Evolutionary conservation across 768 basidiomycete genomes (phyloP).

Genomic region (Pleurotus pulmonarius): DNA sequence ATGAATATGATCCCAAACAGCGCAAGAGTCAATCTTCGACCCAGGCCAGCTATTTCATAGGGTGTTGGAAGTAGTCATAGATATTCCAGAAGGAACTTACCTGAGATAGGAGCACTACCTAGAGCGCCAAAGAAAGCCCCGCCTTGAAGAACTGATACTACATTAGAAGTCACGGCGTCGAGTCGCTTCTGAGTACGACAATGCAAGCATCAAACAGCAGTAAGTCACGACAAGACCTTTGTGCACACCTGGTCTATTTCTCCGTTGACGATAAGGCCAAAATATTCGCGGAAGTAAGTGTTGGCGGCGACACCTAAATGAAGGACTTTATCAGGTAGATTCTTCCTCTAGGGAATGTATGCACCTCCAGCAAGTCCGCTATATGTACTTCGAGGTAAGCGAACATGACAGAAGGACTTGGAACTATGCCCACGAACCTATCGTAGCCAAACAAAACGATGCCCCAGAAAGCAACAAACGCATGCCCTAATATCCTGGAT

Average conservation of each 20-base stretch:
- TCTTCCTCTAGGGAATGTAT: background rate
- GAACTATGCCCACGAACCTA: background rate
- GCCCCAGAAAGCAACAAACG: conserved; percentile 52
- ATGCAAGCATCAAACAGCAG: no score
- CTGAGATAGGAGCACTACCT: conserved; percentile 63
- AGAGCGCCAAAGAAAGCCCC: conserved; percentile 89
- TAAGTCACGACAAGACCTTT: no score
- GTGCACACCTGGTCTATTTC: conserved; percentile 10
- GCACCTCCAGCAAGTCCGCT: conserved; percentile 34
- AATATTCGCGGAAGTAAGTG: conserved; percentile 55
- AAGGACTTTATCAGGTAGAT: background rate
- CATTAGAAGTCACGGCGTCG: conserved; percentile 69
- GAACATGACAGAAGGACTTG: background rate
- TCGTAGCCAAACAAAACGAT: conserved; percentile 2
- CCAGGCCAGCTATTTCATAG: conserved; percentile 49
- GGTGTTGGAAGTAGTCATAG: background rate
- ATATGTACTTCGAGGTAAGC: background rate
- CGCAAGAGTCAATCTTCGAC: conserved; percentile 60
- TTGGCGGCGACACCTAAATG: conserved; percentile 53
- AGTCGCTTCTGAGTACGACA: conserved; percentile 12
- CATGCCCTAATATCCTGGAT: conserved; percentile 33
- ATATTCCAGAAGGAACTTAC: conserved; percentile 30
- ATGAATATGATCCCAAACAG: conserved; percentile 61
- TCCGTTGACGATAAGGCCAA: conserved; percentile 51
- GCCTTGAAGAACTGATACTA: conserved; percentile 84